Evolutionary conservation across 441 rosid genomes (phyloP).

Genomic region (Euphorbia schlechtendalii): DNA sequence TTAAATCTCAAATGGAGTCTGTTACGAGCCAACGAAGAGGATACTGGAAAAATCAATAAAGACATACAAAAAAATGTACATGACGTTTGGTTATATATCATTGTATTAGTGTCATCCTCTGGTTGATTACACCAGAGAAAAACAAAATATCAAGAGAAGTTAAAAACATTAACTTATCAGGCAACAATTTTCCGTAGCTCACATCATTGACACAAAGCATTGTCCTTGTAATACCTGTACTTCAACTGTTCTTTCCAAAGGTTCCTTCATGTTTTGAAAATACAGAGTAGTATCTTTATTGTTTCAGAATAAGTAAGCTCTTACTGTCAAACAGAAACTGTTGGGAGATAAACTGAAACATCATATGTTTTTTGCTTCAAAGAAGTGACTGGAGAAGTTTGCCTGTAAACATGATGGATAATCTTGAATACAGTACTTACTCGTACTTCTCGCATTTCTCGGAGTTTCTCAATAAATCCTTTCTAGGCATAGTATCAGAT

Average conservation of each 20-base stretch:
- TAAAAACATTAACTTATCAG: constrained; percentile 9
- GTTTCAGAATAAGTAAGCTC: constrained; percentile 6
- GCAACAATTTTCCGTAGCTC: not conserved
- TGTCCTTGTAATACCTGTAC: no score
- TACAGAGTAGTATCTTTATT: constrained; percentile 10
- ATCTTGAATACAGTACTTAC: constrained; percentile 23
- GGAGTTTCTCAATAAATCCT: no score
- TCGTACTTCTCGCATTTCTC: no score
- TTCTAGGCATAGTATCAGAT: no score
- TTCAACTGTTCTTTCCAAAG: constrained; percentile 30
- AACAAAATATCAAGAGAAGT: constrained; percentile 17
- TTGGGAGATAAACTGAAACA: no score
- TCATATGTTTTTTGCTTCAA: constrained; percentile 60
- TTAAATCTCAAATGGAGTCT: no score
- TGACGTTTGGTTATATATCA: constrained; percentile 10
- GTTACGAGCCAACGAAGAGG: no score
- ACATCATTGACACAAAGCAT: constrained; percentile 4
- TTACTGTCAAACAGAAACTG: no score
- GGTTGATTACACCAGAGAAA: constrained; percentile 28
- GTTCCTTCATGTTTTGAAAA: constrained; percentile 26
- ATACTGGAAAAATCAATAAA: no score
- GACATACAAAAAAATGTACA: no score
- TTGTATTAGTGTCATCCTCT: constrained; percentile 23
- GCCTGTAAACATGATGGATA: constrained; percentile 30
- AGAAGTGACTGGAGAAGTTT: constrained; percentile 32